A percentile compares a stretch with the other conserved stretches of the same genome.
Conservation (phyloP, 1,139 yeast species). For the Blastobotrys capitulatus region DNA sequence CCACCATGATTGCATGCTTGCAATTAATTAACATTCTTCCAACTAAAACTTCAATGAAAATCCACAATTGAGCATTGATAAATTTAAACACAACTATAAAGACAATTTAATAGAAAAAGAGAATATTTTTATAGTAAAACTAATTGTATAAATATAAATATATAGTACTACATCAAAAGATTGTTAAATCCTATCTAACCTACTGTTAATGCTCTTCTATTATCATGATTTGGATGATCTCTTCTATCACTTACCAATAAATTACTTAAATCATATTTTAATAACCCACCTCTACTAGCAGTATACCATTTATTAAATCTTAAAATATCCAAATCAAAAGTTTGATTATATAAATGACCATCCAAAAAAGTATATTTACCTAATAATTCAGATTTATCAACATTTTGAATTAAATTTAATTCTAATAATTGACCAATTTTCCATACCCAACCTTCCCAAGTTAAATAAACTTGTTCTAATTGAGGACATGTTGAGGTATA, state of each 20-base stretch:
- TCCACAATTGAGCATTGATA: no score
- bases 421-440: conserved; percentile 10
- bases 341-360: conserved; percentile 11
- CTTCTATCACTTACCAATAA: no score
- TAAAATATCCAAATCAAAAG: conserved; percentile 8
- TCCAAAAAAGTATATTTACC: conserved; percentile 10
- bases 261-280: no score
- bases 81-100: no score
- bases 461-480: conserved; percentile 7
- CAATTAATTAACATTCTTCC: no score
- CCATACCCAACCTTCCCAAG: conserved; percentile 15
- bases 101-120: no score
- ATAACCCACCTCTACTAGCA: neutral
- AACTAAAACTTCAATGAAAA: no score
- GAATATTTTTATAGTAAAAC: no score
- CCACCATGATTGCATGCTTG: no score
- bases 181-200: neutral
- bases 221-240: no score
- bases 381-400: conserved; percentile 4
- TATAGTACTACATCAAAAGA: no score
- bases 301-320: conserved; percentile 8
- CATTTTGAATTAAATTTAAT: conserved; percentile 1
- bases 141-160: no score
- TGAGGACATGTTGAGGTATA: conserved; percentile 6
- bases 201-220: neutral